Base-by-base conservation (phyloP, 345 rosid genomes). In the Geranium brycei region DNA sequence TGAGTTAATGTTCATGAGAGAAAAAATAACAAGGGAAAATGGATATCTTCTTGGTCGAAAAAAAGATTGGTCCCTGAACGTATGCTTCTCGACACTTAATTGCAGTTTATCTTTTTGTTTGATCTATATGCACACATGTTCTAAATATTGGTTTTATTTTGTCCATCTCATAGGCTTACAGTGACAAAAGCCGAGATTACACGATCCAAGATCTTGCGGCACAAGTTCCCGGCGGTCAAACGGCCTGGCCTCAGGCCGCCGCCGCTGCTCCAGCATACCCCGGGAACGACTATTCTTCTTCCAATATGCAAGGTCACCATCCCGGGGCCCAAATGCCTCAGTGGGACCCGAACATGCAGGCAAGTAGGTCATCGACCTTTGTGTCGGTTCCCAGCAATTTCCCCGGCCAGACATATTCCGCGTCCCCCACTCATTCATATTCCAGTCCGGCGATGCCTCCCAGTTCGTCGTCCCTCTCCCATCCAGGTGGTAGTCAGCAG, bases 111-210 rank as follows among this genome's bases (percentile, higher is more conserved):
- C 41, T 35, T 35, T 35, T 35, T 35, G 10, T 35, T 35, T 35
- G 7, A 4, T 7, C 41, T 4, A 35, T 3, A 35, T 35, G 28
- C 41, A 35, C 10, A 4, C 10, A 35, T 35, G 41, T 35, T 35
- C 41, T 35, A 61, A 19, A 62, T 13, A 23, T 0, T 69, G 41
- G 58, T n/a, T 65, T 32, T 63, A 16, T 65, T 62, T 30, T 35
- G 55, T 11, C 31, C 18, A 56, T 47, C n/a, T 16, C 35, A 60
- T 68, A 89, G 98, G 93, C 96, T 10, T 87, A 70, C 81, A 87
- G 89, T 69, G 98, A 92, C 70, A 92, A 89, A 79, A 89, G 98
- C 73, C 83, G 97, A 83, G 98, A 92, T 74, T 92, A 86, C 64
- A 92, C 97, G 10, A 74, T 87, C 23, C 91, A 89, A 17, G 85